These are phyloP conservation scores for Dioscorea zingiberensis DNA, from an alignment of 106 monocot species.

Conservation along the genomic window DNA sequence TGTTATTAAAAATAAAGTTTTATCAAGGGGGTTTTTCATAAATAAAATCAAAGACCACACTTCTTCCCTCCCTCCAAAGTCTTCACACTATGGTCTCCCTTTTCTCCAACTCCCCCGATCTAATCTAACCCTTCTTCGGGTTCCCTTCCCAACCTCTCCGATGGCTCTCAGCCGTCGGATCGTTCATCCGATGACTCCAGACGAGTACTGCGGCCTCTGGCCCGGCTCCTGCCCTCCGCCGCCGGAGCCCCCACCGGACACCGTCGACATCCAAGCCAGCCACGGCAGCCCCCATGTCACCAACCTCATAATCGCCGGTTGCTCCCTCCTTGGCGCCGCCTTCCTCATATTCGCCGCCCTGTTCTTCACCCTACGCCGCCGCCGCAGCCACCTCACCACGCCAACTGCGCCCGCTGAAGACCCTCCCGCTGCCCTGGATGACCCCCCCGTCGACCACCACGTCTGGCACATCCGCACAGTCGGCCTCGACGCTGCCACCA, in stretches of 20 bases:
- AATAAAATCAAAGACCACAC: too few species aligned
- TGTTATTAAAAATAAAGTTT: too few species aligned
- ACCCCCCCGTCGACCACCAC: not conserved
- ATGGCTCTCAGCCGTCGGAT: conserved; percentile 6
- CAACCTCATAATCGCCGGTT: not conserved
- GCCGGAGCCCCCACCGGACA: not conserved
- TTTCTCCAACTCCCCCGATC: not conserved
- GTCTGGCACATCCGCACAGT: conserved; percentile 38
- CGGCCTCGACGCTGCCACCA: conserved; percentile 43
- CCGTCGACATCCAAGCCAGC: not conserved
- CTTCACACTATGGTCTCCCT: too few species aligned
- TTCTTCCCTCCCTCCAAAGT: too few species aligned
- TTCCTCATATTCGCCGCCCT: not conserved
- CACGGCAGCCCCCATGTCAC: not conserved
- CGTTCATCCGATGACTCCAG: not conserved
- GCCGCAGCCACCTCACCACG: not conserved
- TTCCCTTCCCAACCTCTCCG: not conserved
- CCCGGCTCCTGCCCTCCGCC: not conserved
- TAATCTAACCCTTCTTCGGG: too few species aligned
- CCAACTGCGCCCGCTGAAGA: not conserved
- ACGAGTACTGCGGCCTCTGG: not conserved
- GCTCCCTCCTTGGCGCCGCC: not conserved
- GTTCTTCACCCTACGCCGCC: not conserved
- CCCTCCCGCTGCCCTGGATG: not conserved
- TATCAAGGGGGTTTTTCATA: too few species aligned